A percentile compares a stretch with the other conserved stretches of the same genome.
Conservation (phyloP, 139 green algal species). For the Chlamydomonas sphaeroides region DNA sequence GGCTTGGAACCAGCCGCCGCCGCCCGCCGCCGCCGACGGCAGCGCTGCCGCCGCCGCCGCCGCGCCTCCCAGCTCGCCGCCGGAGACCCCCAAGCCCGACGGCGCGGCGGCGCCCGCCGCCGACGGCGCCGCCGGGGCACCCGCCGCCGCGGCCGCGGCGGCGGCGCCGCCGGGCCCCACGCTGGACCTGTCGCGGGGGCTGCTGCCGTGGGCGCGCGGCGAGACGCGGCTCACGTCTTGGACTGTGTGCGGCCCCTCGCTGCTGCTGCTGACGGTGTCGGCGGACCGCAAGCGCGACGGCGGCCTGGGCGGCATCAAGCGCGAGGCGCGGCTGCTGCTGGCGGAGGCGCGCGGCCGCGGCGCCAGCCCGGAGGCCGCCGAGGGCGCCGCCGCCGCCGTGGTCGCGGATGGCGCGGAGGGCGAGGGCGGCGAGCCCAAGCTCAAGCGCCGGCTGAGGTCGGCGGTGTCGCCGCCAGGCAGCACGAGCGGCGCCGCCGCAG, state of each 20-base stretch:
- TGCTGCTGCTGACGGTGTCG: conserved; percentile 22
- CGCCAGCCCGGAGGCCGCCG: background rate
- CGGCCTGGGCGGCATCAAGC: conserved; percentile 33
- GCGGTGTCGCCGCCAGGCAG: conserved; percentile 3
- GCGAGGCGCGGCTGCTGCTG: conserved; percentile 31
- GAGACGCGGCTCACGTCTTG: conserved; percentile 22
- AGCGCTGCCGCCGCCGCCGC: too few species aligned
- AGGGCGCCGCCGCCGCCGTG: background rate
- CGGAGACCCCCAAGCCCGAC: too few species aligned
- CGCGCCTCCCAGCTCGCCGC: too few species aligned
- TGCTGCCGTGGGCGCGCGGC: conserved; percentile 7
- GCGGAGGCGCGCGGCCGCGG: conserved; percentile 6
- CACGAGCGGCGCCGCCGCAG: background rate
- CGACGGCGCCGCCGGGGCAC: too few species aligned
- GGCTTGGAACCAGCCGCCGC: too few species aligned
- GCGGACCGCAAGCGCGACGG: conserved; percentile 39
- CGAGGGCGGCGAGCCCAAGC: conserved; percentile 6
- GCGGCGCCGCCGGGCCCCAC: background rate
- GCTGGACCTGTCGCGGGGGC: conserved; percentile 8
- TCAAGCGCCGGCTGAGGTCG: conserved; percentile 29
- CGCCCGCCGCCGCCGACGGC: too few species aligned
- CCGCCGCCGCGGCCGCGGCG: too few species aligned
- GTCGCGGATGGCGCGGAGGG: background rate
- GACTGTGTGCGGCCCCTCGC: conserved; percentile 8
- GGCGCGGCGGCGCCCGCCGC: too few species aligned